Evolutionary conservation across 805 yeast genomes (phyloP).

Genomic region (Barnettozyma siamensis): DNA sequence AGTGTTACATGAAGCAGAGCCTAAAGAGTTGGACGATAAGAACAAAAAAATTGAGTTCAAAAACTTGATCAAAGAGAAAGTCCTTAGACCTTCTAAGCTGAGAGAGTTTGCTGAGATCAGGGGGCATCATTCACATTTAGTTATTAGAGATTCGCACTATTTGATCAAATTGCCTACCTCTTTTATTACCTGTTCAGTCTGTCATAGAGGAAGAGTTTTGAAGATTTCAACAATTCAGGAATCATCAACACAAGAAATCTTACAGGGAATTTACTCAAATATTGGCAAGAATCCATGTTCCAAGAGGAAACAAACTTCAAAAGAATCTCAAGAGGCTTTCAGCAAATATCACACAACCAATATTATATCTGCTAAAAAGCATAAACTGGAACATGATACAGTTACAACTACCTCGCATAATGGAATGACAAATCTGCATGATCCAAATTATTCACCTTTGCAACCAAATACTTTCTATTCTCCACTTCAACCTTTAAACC

Average conservation of each 20-base stretch:
- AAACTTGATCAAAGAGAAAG: constrained; percentile 23
- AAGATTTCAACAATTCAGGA: constrained; percentile 20
- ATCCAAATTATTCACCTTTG: constrained; percentile 3
- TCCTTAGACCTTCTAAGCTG: constrained; percentile 22
- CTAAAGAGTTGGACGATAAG: constrained; percentile 11
- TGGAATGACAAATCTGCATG: background rate
- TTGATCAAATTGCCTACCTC: constrained; percentile 22
- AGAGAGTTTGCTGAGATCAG: constrained; percentile 13
- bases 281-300: constrained; percentile 22
- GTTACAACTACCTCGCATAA: background rate
- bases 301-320: constrained; percentile 20
- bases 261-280: constrained; percentile 20
- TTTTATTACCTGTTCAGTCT: constrained; percentile 24
- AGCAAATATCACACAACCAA: background rate
- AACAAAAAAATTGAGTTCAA: constrained; percentile 20
- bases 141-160: constrained; percentile 26
- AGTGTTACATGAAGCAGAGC: background rate
- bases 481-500: constrained; percentile 1
- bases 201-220: constrained; percentile 25
- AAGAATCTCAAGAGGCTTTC: constrained; percentile 13
- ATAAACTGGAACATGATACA: background rate
- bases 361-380: background rate
- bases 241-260: constrained; percentile 15
- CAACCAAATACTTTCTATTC: constrained; percentile 7
- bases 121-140: constrained; percentile 23